A percentile compares a stretch with the other conserved stretches of the same genome.
Conservation (phyloP, 495 filamentous ascomycete genomes). For the Trichocladium antarcticum region DNA sequence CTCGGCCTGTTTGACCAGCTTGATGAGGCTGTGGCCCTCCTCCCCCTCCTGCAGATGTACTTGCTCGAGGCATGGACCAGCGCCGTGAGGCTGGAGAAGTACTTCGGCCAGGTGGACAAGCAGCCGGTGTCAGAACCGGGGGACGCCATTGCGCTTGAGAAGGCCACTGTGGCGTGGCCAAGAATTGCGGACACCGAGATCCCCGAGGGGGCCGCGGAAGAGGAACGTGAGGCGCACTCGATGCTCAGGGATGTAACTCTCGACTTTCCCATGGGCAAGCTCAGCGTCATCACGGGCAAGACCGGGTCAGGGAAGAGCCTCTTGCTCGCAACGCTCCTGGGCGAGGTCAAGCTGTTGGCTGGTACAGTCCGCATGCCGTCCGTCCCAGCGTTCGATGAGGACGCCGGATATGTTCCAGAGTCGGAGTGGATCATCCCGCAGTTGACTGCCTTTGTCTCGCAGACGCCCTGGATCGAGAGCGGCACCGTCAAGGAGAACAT, state of each 20-base stretch:
- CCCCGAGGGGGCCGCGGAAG: slow-evolving; percentile 12
- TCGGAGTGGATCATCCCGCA: slow-evolving; percentile 52
- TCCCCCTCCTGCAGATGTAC: slow-evolving; percentile 18
- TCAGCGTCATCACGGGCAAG: slow-evolving; percentile 48
- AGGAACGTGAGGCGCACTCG: slow-evolving; percentile 12
- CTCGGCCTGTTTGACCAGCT: slow-evolving; percentile 25
- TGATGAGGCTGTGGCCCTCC: slow-evolving; percentile 16
- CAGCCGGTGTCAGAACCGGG: slow-evolving; percentile 10
- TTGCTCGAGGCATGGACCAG: slow-evolving; percentile 23
- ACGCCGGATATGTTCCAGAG: slow-evolving; percentile 18
- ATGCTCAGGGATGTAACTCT: slow-evolving; percentile 44
- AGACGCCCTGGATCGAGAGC: slow-evolving; percentile 48
- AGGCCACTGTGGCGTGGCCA: slow-evolving; percentile 24
- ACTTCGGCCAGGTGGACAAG: slow-evolving; percentile 18
- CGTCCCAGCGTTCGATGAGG: slow-evolving; percentile 22
- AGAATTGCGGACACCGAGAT: slow-evolving; percentile 12
- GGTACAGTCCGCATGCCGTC: slow-evolving; percentile 37
- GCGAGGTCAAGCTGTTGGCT: slow-evolving; percentile 41
- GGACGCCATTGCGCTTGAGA: slow-evolving; percentile 13
- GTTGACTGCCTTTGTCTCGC: slow-evolving; percentile 50
- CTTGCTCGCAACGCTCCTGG: slow-evolving; percentile 45
- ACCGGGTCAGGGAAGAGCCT: slow-evolving; percentile 52
- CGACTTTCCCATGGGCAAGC: slow-evolving; percentile 44
- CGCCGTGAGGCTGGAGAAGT: slow-evolving; percentile 20
- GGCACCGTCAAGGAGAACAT: slow-evolving; percentile 47